Conservation (phyloP, 225 moss, liverwort and hornwort genomes). For the Pseudoscleropodium purum region DNA sequence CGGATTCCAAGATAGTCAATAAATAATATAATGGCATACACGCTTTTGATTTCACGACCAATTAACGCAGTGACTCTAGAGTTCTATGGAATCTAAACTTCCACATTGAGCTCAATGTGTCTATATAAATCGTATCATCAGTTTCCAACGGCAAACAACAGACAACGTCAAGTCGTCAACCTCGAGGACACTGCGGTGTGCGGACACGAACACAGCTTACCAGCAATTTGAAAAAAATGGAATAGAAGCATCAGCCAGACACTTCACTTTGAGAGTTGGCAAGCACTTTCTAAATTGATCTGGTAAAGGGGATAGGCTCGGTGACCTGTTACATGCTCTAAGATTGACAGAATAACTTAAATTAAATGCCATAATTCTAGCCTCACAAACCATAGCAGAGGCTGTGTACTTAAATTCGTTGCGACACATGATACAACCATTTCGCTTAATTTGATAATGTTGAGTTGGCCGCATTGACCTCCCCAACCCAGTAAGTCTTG, state of each 20-base stretch:
- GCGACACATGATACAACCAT: neutral
- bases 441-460: constrained; percentile 1
- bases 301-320: neutral
- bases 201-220: neutral
- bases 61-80: neutral
- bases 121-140: neutral
- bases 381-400: neutral
- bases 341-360: neutral
- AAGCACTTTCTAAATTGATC: neutral
- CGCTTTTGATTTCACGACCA: neutral
- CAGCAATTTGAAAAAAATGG: neutral
- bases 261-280: neutral
- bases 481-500: constrained; percentile 81
- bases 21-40: neutral
- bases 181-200: neutral
- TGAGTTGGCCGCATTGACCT: constrained; percentile 2
- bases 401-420: neutral
- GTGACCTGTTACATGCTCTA: constrained; percentile 6
- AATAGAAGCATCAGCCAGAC: neutral
- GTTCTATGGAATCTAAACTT: neutral
- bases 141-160: neutral
- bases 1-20: neutral
- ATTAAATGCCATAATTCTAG: neutral
- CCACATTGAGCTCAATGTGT: neutral
- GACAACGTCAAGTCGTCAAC: neutral